Evolutionary conservation across 192 early-diverging fungal species (phyloP).

Genomic region (Dimargaris cristalligena): DNA sequence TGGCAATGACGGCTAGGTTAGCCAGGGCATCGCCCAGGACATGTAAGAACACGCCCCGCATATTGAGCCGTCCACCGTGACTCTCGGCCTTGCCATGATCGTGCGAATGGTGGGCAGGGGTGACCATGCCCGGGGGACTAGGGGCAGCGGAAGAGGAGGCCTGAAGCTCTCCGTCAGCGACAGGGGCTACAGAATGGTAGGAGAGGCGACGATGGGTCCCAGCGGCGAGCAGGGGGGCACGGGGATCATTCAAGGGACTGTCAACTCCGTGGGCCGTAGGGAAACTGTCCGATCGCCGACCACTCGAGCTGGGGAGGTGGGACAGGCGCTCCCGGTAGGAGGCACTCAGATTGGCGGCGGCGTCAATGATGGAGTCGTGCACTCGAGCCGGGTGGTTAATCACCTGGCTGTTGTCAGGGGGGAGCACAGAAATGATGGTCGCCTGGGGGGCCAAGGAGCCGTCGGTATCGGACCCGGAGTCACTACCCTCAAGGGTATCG

Average conservation of each 20-base stretch:
- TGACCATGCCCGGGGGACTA: not conserved
- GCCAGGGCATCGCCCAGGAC: slow-evolving; percentile 80
- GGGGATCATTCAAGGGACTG: too few species aligned
- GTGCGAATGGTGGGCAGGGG: not conserved
- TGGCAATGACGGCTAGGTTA: slow-evolving; percentile 70
- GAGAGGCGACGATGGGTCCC: not conserved
- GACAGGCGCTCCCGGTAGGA: slow-evolving; percentile 5
- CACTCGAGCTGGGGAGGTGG: not conserved
- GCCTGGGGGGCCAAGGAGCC: not conserved
- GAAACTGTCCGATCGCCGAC: not conserved
- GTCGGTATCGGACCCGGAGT: not conserved
- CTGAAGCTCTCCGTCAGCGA: too few species aligned
- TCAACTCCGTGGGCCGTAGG: too few species aligned
- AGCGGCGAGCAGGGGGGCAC: not conserved
- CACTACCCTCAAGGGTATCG: slow-evolving; percentile 10
- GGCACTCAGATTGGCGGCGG: slow-evolving; percentile 7
- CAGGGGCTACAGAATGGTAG: too few species aligned
- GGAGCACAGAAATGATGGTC: slow-evolving; percentile 5
- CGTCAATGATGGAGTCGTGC: slow-evolving; percentile 6
- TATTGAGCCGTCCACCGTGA: slow-evolving; percentile 35
- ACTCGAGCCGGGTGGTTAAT: not conserved
- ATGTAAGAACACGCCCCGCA: slow-evolving; percentile 72
- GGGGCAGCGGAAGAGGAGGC: not conserved
- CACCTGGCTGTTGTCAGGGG: not conserved
- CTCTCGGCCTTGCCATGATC: slow-evolving; percentile 13